A percentile compares a stretch with the other conserved stretches of the same genome.
These are phyloP conservation scores for Zymoseptoria tritici DNA, from an alignment of 2,329 filamentous ascomycete species.

Conservation along the genomic window DNA sequence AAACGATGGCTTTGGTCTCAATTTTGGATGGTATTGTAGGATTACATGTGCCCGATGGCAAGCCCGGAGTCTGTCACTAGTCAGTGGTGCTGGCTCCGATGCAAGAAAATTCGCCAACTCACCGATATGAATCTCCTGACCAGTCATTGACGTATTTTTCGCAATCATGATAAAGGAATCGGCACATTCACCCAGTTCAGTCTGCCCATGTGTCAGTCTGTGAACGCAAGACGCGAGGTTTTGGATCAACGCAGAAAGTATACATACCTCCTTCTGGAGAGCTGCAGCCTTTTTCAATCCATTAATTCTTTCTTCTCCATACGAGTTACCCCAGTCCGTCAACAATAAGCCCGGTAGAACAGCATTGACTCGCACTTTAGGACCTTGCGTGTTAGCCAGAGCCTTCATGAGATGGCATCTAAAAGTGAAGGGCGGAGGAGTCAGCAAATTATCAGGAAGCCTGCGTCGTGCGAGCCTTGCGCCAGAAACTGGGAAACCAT, in stretches of 20 bases:
- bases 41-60: conserved; percentile 11
- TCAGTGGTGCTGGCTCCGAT: background rate
- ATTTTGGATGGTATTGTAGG: background rate
- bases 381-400: conserved; percentile 54
- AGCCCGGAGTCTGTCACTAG: conserved; percentile 10
- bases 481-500: no score
- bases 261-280: conserved; percentile 51
- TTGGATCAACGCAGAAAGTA: background rate
- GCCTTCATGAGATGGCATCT: conserved; percentile 44
- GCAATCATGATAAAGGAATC: conserved; percentile 50
- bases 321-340: conserved; percentile 54
- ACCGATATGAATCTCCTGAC: conserved; percentile 40
- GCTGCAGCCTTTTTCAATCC: conserved; percentile 48
- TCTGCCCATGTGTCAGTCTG: conserved; percentile 25
- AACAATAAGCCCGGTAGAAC: conserved; percentile 57
- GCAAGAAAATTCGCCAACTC: conserved; percentile 7
- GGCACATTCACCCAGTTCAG: conserved; percentile 47
- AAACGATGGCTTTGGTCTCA: background rate
- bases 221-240: background rate
- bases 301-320: conserved; percentile 49
- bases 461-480: conserved; percentile 25
- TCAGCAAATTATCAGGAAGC: background rate
- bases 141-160: conserved; percentile 46
- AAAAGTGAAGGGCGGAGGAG: no score
- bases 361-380: conserved; percentile 57